These are phyloP conservation scores for Umbilicaria muhlenbergii DNA, from an alignment of 495 filamentous ascomycete species.

Conservation along the genomic window DNA sequence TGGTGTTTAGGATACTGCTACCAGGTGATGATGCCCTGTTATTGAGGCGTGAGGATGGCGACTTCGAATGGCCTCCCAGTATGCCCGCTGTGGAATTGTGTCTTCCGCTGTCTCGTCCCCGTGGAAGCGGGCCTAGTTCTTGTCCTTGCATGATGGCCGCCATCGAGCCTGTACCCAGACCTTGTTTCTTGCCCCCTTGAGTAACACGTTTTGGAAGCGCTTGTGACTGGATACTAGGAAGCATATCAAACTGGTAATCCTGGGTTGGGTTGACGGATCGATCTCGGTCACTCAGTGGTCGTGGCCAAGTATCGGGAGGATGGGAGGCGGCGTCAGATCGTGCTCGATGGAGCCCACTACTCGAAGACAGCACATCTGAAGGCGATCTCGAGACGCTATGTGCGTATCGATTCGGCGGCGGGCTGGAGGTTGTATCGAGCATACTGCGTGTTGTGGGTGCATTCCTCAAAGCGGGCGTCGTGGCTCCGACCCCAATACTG, in stretches of 20 bases:
- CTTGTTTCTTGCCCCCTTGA: no score
- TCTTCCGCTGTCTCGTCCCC: slow-evolving; percentile 21
- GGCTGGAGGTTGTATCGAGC: no score
- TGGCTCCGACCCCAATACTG: slow-evolving; percentile 20
- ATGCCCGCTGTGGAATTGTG: slow-evolving; percentile 33
- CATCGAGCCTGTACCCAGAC: no score
- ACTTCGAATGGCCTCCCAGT: slow-evolving; percentile 42
- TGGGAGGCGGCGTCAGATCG: slow-evolving; percentile 3
- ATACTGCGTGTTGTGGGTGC: no score
- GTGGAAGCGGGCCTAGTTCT: slow-evolving; percentile 4
- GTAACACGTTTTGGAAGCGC: slow-evolving; percentile 7
- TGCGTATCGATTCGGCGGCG: no score
- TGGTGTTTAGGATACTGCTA: slow-evolving; percentile 23
- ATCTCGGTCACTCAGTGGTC: not conserved
- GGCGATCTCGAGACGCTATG: no score
- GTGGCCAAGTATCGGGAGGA: not conserved
- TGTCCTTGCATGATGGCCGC: slow-evolving; percentile 8
- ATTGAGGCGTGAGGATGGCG: slow-evolving; percentile 36
- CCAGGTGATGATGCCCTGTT: slow-evolving; percentile 45
- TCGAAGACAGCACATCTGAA: not conserved
- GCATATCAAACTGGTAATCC: slow-evolving; percentile 12
- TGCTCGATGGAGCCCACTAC: not conserved
- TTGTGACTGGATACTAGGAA: slow-evolving; percentile 7
- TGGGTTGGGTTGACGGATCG: not conserved
- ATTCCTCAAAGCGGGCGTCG: slow-evolving; percentile 6